phyloP scores from a whole-genome alignment of 1,284 basidiomycete species.

The Puccinia triticina region DNA sequence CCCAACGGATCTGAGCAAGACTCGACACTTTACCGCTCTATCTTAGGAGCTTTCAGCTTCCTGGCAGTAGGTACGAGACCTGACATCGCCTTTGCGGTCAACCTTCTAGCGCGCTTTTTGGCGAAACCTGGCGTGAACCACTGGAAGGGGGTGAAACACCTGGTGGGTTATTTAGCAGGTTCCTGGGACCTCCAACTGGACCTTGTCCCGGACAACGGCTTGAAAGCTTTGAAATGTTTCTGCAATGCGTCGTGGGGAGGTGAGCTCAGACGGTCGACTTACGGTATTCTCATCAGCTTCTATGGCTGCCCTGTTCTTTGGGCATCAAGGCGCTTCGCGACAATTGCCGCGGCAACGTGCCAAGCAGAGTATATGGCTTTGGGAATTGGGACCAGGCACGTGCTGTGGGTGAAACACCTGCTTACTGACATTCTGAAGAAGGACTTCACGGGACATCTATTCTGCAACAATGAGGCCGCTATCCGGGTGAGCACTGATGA shows the following conservation, averaged over 20 bases:
- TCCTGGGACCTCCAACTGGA: background rate
- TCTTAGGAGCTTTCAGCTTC: conserved; percentile 6
- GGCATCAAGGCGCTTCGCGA: background rate
- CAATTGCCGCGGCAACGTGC: background rate
- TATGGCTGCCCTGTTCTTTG: background rate
- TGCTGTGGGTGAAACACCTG: background rate
- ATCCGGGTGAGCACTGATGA: no score
- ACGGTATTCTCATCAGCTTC: background rate
- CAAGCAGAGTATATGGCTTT: conserved; percentile 15
- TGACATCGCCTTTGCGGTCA: background rate
- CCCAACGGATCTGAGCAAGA: background rate
- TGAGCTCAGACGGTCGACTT: no score
- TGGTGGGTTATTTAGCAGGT: background rate
- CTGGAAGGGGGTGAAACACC: conserved; percentile 1
- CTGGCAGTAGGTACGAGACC: background rate
- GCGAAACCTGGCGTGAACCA: background rate
- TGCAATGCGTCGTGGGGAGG: no score
- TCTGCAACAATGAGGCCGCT: background rate
- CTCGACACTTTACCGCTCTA: background rate
- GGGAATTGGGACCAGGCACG: background rate
- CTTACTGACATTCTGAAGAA: background rate
- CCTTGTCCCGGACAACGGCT: background rate
- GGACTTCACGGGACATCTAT: background rate
- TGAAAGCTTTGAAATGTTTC: background rate
- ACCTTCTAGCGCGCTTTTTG: conserved; percentile 1